Base-by-base conservation (phyloP, 2,329 filamentous ascomycete genomes). In the Colletotrichum sp. region DNA sequence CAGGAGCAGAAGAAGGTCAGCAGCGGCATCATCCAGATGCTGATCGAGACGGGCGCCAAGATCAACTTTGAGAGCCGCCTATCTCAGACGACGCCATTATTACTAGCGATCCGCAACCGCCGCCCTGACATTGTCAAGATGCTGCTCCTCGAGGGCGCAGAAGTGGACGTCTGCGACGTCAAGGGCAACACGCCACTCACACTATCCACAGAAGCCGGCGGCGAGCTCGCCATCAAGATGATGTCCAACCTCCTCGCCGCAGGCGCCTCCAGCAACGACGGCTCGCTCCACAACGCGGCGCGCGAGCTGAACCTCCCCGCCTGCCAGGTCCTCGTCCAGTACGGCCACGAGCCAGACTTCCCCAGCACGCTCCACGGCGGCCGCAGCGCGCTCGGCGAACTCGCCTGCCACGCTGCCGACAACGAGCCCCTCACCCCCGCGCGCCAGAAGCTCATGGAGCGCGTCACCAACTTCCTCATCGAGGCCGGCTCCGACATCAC, bases 241-340 rank as follows among this genome's bases (percentile, higher is more conserved):
- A 89, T 92, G 88, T 84, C 86, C 3, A 87, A 86, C 68, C 82
- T 94, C 1, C 85, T 93, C 7, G 87, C 87, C 0, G 89, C 90
- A 0, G 89, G 90, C 24, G 90, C 91, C 1, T 87, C 89, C 3
- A 87, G 86, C 57, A 91, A 94, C 73, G 93, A 95, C 75, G 92
- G 92, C 0, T 93, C 92, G 2, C 85, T 95, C 4, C 93, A 94
- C 79, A 92, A 93, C 75, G 91, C 92, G 5, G 90, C 92, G 0
- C 86, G 90, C 14, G 88, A 90, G 63, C 85, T 94, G 24, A 91
- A 93, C 77, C 77, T 92, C 0, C 83, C 88, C 14, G 89, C 89
- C 2, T 89, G 93, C 76, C 86, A 87, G 66, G 84, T 92, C 3
- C 85, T 95, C 3, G 83, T 93, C 7, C 85, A 92, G 61, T 85